Percentiles rank a stretch among this genome's conserved stretches.
These are phyloP conservation scores for Picochlorum sp. DNA, from an alignment of 139 green algal genomes.

Conservation along the genomic window DNA sequence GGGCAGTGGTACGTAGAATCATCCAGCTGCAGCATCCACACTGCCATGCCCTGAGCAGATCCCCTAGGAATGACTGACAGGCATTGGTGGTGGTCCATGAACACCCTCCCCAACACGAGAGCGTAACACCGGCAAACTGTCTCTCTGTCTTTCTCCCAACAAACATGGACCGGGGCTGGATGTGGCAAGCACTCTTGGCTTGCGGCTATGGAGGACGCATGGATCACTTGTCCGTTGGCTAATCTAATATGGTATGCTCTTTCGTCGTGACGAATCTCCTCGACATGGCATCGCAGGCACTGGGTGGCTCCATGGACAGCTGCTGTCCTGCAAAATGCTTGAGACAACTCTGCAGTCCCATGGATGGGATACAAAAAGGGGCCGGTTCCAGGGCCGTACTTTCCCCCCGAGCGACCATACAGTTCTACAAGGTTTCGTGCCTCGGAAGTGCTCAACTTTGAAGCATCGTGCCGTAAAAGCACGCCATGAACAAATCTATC, in stretches of 20 bases:
- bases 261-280: not conserved
- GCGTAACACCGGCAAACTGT: not conserved
- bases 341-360: slow-evolving; percentile 50
- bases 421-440: slow-evolving; percentile 33
- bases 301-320: slow-evolving; percentile 26
- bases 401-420: slow-evolving; percentile 38
- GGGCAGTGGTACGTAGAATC: slow-evolving; percentile 9
- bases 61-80: slow-evolving; percentile 4
- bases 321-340: slow-evolving; percentile 24
- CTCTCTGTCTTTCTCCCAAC: not conserved
- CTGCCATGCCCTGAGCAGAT: not conserved
- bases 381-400: slow-evolving; percentile 17
- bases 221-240: not conserved
- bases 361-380: slow-evolving; percentile 62
- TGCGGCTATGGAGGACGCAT: not conserved
- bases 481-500: slow-evolving; percentile 56
- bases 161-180: too few species aligned
- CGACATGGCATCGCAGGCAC: slow-evolving; percentile 21
- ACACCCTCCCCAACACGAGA: not conserved
- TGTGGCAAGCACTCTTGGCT: too few species aligned
- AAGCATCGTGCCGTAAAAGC: slow-evolving; percentile 31
- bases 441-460: not conserved
- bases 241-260: not conserved
- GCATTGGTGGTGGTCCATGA: not conserved
- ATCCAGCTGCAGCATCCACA: slow-evolving; percentile 22